These are phyloP conservation scores for Rhodotorula sp. DNA, from an alignment of 1,284 basidiomycete species.

Conservation along the genomic window DNA sequence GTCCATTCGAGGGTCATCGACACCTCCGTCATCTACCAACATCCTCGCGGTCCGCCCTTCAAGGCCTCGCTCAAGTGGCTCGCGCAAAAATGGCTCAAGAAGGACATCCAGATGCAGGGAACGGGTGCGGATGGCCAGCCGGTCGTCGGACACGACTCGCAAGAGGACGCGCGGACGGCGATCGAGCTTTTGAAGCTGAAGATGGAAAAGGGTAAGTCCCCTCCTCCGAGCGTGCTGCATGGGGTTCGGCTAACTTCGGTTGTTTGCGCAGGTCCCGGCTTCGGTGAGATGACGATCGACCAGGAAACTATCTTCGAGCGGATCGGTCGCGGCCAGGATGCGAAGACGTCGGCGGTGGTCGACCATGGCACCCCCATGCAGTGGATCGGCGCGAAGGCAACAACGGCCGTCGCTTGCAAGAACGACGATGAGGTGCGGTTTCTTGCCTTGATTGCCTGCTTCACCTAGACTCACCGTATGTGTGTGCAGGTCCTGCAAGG, in stretches of 20 bases:
- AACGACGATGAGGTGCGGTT: slow-evolving; percentile 64
- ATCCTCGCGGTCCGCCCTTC: slow-evolving; percentile 81
- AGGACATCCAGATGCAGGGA: slow-evolving; percentile 67
- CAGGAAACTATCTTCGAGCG: slow-evolving; percentile 82
- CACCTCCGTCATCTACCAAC: slow-evolving; percentile 81
- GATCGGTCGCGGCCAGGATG: slow-evolving; percentile 57
- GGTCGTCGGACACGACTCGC: slow-evolving; percentile 72
- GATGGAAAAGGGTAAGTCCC: slow-evolving; percentile 61
- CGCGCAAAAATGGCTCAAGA: slow-evolving; percentile 80
- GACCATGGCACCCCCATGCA: slow-evolving; percentile 77
- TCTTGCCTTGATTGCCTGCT: background rate
- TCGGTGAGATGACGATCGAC: slow-evolving; percentile 77
- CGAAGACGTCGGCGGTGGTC: slow-evolving; percentile 66
- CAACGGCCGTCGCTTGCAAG: slow-evolving; percentile 67
- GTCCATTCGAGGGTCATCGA: slow-evolving; percentile 75
- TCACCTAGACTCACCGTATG: background rate
- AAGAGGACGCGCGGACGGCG: slow-evolving; percentile 85
- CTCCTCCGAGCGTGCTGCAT: background rate
- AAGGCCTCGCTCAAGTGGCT: slow-evolving; percentile 92
- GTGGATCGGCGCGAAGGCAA: slow-evolving; percentile 79
- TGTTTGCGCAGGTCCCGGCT: slow-evolving; percentile 60
- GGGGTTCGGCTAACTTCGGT: background rate
- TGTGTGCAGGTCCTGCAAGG: slow-evolving; percentile 58
- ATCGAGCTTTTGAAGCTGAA: slow-evolving; percentile 78
- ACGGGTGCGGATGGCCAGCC: slow-evolving; percentile 53